Evolutionary conservation across 2,329 filamentous ascomycete genomes (phyloP).

Genomic region (Didymella exigua): DNA sequence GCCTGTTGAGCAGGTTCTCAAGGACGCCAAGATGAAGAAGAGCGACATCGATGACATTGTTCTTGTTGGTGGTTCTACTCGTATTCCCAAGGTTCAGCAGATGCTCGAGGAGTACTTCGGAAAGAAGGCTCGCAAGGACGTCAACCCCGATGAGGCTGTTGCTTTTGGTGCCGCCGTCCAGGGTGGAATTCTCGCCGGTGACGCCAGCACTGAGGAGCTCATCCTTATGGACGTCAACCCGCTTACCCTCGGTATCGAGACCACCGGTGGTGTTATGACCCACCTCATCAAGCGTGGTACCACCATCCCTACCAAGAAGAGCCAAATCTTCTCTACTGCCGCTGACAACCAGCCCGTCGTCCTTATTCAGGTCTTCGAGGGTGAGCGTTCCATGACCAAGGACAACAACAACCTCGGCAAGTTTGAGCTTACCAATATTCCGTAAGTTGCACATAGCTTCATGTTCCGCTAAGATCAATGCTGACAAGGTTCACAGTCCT

Average conservation of each 20-base stretch:
- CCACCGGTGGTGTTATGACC: constrained; percentile 96
- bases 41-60: constrained; percentile 94
- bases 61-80: constrained; percentile 95
- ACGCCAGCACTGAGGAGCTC: constrained; percentile 77
- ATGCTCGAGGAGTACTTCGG: constrained; percentile 97
- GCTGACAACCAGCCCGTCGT: constrained; percentile 97
- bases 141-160: constrained; percentile 99
- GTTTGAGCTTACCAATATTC: constrained; percentile 96
- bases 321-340: constrained; percentile 95
- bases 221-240: constrained; percentile 98
- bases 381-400: constrained; percentile 91
- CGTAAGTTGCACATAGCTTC: constrained; percentile 49
- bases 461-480: not conserved
- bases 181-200: constrained; percentile 90
- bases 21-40: constrained; percentile 98
- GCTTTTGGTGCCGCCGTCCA: constrained; percentile 97
- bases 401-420: constrained; percentile 95
- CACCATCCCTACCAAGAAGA: constrained; percentile 93
- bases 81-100: constrained; percentile 96
- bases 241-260: constrained; percentile 95
- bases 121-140: constrained; percentile 99
- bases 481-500: constrained; percentile 53
- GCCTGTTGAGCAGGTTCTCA: constrained; percentile 97
- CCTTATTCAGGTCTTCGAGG: constrained; percentile 93
- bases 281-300: constrained; percentile 95